Percentiles rank a stretch among this genome's conserved stretches.
Evolutionary conservation across 148 eudicot species (phyloP).

Genomic region (Amaranthus palmeri): DNA sequence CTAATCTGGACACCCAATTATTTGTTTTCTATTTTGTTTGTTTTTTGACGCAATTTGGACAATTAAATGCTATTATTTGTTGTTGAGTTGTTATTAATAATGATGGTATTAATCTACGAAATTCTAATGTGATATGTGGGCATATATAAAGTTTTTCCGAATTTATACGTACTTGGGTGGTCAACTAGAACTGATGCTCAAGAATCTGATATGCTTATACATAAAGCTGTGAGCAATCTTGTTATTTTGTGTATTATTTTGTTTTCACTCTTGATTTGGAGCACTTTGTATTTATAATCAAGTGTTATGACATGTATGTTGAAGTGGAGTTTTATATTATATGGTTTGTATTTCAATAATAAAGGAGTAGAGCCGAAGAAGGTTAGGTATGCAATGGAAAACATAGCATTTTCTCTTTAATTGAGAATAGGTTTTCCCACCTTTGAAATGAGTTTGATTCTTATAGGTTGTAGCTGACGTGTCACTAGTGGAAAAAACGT

Average conservation of each 20-base stretch:
- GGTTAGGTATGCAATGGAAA: neutral
- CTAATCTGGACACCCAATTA: no score
- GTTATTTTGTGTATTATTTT: neutral
- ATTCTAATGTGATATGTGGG: slow-evolving; percentile 13
- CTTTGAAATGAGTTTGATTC: neutral
- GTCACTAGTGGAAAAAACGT: no score
- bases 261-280: neutral
- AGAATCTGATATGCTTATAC: slow-evolving; percentile 86
- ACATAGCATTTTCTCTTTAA: neutral
- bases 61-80: neutral
- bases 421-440: no score
- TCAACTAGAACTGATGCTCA: slow-evolving; percentile 86
- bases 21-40: no score
- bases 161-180: slow-evolving; percentile 88
- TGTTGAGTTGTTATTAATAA: neutral
- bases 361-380: no score
- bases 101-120: neutral
- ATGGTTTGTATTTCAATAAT: no score
- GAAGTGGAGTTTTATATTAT: neutral
- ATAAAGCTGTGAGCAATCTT: slow-evolving; percentile 66
- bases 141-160: slow-evolving; percentile 89
- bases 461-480: neutral
- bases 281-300: neutral
- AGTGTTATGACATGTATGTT: neutral
- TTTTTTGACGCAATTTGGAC: no score